Evolutionary conservation across 768 basidiomycete genomes (phyloP), one percentile per base, ranked within the genome.

Genomic region (Mrakia blollopis): DNA sequence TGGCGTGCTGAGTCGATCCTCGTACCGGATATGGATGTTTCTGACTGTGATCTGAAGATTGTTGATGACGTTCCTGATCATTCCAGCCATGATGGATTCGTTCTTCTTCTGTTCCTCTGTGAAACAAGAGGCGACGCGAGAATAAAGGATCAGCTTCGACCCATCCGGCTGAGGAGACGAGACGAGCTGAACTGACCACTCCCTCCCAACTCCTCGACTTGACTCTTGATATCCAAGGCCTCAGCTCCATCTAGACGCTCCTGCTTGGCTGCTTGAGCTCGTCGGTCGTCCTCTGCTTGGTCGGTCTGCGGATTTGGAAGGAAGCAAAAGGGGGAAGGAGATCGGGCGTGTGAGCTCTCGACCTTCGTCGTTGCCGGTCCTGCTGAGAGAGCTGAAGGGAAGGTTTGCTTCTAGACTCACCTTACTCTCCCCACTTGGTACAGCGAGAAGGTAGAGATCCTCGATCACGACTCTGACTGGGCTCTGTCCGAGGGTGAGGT

Each of bases 21-120:
- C 97, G 81, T 98, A 99, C 72, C 97, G 91, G 65, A 98, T 85
- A 83, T 99, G 97, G 62, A 99, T 93, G 80, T 97, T 96, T 84
- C 91, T 93, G 78, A 98, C 89, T 18, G 93, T 94, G 35, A 98
- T 89, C 85, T 99, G 97, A 35, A 98, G 84, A 82, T 99, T 99
- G 85, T 98, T 96, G 79, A 98, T 89, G 76, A 98, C 88, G 82
- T 96, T 97, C 63, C 91, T 88, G 61, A 91, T 89, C 67, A 98
- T 85, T 25, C 93, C 93, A 62, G 91, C 87, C 81, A 92, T 85
- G 78, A 96, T 88, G 11, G 92, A 91, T 84, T 94, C 91, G n/a
- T 91, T 89, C 81, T 92, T 90, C n/a, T 87, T 83, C 9, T 89
- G 86, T 70, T 89, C 85, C 78, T 81, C 82, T 28, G 76, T 62